Percentiles rank a stretch among this genome's conserved stretches.
Evolutionary conservation across 352 stramenopile species (phyloP).

Genomic region (Globisporangium rhizosaccharum): DNA sequence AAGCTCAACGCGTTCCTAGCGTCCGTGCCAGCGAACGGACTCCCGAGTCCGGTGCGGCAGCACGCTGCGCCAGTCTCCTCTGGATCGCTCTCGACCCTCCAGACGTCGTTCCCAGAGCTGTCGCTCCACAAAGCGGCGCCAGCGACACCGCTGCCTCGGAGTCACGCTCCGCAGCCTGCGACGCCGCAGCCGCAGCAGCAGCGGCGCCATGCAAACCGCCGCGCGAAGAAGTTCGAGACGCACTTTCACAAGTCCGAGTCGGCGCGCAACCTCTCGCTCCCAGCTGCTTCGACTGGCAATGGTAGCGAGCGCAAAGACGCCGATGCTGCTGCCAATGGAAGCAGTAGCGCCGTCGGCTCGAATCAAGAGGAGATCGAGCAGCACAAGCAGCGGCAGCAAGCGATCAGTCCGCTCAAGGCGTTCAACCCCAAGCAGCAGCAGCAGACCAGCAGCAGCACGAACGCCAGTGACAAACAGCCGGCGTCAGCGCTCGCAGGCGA

Average conservation of each 20-base stretch:
- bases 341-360: conserved; percentile 7
- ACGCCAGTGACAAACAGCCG: conserved; percentile 5
- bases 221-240: conserved; percentile 18
- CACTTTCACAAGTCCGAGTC: conserved; percentile 21
- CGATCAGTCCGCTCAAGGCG: conserved; percentile 6
- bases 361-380: conserved; percentile 27
- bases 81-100: no score
- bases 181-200: conserved; percentile 44
- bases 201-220: conserved; percentile 18
- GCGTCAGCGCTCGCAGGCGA: conserved; percentile 19
- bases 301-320: background rate
- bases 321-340: conserved; percentile 8
- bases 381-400: conserved; percentile 1
- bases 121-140: conserved; percentile 12
- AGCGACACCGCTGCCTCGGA: conserved; percentile 1
- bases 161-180: conserved; percentile 19
- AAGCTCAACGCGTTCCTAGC: conserved; percentile 80
- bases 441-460: no score
- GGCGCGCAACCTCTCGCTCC: conserved; percentile 14
- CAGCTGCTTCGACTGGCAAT: conserved; percentile 21
- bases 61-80: conserved; percentile 14
- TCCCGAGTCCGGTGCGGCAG: conserved; percentile 22
- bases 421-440: conserved; percentile 19
- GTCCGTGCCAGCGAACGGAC: conserved; percentile 53
- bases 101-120: conserved; percentile 23